These are phyloP conservation scores for Claviceps pazoutovae DNA, from an alignment of 2,329 filamentous ascomycete genomes.

Conservation along the genomic window DNA sequence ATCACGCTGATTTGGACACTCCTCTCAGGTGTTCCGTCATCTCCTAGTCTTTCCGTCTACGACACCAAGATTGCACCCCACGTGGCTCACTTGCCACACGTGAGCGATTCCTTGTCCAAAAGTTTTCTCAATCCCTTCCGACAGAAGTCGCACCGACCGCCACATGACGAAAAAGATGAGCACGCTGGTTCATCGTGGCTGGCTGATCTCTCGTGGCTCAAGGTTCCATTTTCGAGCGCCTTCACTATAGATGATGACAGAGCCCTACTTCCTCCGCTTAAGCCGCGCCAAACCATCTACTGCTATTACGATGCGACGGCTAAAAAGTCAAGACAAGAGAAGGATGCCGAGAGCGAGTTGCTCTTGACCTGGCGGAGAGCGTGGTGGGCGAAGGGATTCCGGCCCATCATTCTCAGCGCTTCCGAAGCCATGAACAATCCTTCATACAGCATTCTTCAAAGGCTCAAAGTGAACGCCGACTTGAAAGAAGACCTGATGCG, in stretches of 20 bases:
- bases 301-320: slow-evolving; percentile 72
- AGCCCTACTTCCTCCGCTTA: slow-evolving; percentile 66
- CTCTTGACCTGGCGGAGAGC: slow-evolving; percentile 80
- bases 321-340: slow-evolving; percentile 46
- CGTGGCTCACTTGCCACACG: slow-evolving; percentile 9
- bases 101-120: slow-evolving; percentile 27
- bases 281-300: slow-evolving; percentile 60
- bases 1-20: slow-evolving; percentile 40
- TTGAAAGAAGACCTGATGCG: slow-evolving; percentile 61
- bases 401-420: slow-evolving; percentile 64
- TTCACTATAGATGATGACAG: slow-evolving; percentile 70
- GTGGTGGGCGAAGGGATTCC: slow-evolving; percentile 93
- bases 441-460: slow-evolving; percentile 57
- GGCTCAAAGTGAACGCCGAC: slow-evolving; percentile 41
- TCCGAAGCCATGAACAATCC: slow-evolving; percentile 76
- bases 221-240: slow-evolving; percentile 67
- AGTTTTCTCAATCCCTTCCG: slow-evolving; percentile 52
- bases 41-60: slow-evolving; percentile 34
- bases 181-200: slow-evolving; percentile 73
- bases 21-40: slow-evolving; percentile 32
- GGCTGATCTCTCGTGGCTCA: slow-evolving; percentile 78
- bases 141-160: slow-evolving; percentile 55
- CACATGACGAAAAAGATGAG: slow-evolving; percentile 64
- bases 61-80: slow-evolving; percentile 36
- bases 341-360: slow-evolving; percentile 62